These are phyloP conservation scores for Neofusicoccum sp. DNA, from an alignment of 2,329 filamentous ascomycete genomes.

Conservation along the genomic window DNA sequence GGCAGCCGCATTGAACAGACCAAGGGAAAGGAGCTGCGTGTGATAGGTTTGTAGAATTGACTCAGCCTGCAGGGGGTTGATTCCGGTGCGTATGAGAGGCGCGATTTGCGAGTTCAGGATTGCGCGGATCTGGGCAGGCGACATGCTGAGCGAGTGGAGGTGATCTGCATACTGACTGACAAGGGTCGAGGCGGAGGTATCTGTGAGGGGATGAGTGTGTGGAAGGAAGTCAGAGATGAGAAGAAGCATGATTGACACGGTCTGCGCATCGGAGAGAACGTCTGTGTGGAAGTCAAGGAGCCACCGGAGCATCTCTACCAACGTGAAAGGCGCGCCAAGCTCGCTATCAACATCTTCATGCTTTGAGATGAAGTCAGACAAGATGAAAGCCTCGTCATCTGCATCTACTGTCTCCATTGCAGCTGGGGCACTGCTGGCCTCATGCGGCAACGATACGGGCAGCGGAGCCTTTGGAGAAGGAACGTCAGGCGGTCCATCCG, in stretches of 20 bases:
- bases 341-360: slow-evolving; percentile 38
- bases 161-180: slow-evolving; percentile 44
- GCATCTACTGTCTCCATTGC: slow-evolving; percentile 29
- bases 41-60: slow-evolving; percentile 61
- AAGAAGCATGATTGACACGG: slow-evolving; percentile 50
- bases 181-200: slow-evolving; percentile 29
- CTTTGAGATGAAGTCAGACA: slow-evolving; percentile 40
- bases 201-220: slow-evolving; percentile 40
- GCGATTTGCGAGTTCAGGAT: slow-evolving; percentile 44
- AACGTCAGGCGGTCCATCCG: slow-evolving; percentile 28
- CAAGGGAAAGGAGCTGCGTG: slow-evolving; percentile 53
- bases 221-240: slow-evolving; percentile 50
- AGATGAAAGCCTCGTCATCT: slow-evolving; percentile 31
- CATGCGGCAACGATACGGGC: not conserved
- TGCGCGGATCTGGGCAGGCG: slow-evolving; percentile 42
- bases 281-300: slow-evolving; percentile 46
- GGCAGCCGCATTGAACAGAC: slow-evolving; percentile 55
- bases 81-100: slow-evolving; percentile 45
- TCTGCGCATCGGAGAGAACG: slow-evolving; percentile 49
- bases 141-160: slow-evolving; percentile 40
- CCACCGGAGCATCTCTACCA: slow-evolving; percentile 46
- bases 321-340: slow-evolving; percentile 39
- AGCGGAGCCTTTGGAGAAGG: slow-evolving; percentile 12
- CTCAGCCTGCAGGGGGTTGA: slow-evolving; percentile 57
- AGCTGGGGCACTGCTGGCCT: slow-evolving; percentile 1